A percentile compares a stretch with the other conserved stretches of the same genome.
These are phyloP conservation scores for Dendrobium chrysotoxum DNA, from an alignment of 106 monocot genomes.

Conservation along the genomic window DNA sequence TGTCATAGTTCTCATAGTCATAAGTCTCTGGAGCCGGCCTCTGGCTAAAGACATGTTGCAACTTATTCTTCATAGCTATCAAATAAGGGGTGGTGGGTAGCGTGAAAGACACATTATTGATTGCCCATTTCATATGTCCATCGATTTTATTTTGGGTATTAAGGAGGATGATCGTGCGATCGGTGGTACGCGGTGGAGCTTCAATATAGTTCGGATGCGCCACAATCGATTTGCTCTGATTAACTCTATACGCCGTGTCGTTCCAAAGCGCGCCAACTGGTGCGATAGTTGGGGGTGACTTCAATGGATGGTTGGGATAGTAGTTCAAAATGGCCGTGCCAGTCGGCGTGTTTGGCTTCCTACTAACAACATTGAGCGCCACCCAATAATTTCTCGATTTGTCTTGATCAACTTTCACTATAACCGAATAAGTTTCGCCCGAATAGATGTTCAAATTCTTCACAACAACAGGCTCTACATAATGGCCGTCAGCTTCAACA, in stretches of 20 bases:
- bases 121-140: slow-evolving; percentile 43
- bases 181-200: slow-evolving; percentile 39
- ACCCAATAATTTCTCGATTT: slow-evolving; percentile 79
- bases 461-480: slow-evolving; percentile 61
- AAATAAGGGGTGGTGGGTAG: slow-evolving; percentile 73
- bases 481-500: slow-evolving; percentile 77
- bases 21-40: slow-evolving; percentile 59
- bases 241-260: slow-evolving; percentile 34
- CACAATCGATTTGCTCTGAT: slow-evolving; percentile 29
- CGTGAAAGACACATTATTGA: slow-evolving; percentile 78
- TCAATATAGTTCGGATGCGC: slow-evolving; percentile 32
- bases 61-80: slow-evolving; percentile 36
- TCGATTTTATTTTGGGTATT: slow-evolving; percentile 79
- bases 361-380: slow-evolving; percentile 52
- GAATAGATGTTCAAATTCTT: slow-evolving; percentile 80
- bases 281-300: slow-evolving; percentile 22
- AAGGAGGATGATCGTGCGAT: slow-evolving; percentile 56
- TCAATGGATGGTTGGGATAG: slow-evolving; percentile 37
- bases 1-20: slow-evolving; percentile 21
- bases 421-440: slow-evolving; percentile 92
- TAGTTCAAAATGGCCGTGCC: slow-evolving; percentile 69
- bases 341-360: slow-evolving; percentile 46
- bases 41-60: slow-evolving; percentile 36
- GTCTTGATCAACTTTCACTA: slow-evolving; percentile 56
- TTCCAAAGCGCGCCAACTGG: slow-evolving; percentile 61